Percentiles rank a stretch among this genome's conserved stretches.
Evolutionary conservation across 176 grass and related monocot species (phyloP).

Genomic region (Aegilops speltoides): DNA sequence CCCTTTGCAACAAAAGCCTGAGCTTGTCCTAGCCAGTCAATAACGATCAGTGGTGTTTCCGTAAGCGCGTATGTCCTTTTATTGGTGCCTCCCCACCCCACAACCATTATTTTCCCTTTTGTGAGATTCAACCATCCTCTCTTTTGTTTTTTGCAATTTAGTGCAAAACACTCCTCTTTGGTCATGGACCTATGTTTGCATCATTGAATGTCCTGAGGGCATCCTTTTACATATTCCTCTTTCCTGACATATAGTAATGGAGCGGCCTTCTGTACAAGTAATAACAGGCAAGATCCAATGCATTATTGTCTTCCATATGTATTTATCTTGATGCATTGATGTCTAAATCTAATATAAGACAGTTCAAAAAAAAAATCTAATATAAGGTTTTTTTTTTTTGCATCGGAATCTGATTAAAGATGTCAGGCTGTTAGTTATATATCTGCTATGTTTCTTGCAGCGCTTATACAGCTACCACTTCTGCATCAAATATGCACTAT

Average conservation of each 20-base stretch:
- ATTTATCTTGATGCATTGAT: slow-evolving; percentile 24
- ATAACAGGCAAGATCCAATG: slow-evolving; percentile 15
- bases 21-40: slow-evolving; percentile 24
- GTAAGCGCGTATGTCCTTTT: slow-evolving; percentile 28
- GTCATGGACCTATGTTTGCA: slow-evolving; percentile 22
- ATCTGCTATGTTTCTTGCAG: background rate
- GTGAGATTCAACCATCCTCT: slow-evolving; percentile 17
- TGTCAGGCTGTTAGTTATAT: background rate
- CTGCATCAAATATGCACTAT: background rate
- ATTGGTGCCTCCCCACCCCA: slow-evolving; percentile 19
- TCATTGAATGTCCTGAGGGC: slow-evolving; percentile 1
- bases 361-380: too few relatives aligned
- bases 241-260: background rate
- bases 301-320: slow-evolving; percentile 12
- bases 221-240: slow-evolving; percentile 3
- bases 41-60: background rate
- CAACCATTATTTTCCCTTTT: slow-evolving; percentile 5
- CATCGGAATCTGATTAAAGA: background rate
- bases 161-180: slow-evolving; percentile 19
- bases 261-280: background rate
- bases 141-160: slow-evolving; percentile 15
- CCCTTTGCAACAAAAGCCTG: slow-evolving; percentile 20
- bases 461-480: background rate
- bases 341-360: background rate
- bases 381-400: background rate